Evolutionary conservation across 192 early-diverging fungal genomes (phyloP).

Genomic region (Haplosporangium gracile): DNA sequence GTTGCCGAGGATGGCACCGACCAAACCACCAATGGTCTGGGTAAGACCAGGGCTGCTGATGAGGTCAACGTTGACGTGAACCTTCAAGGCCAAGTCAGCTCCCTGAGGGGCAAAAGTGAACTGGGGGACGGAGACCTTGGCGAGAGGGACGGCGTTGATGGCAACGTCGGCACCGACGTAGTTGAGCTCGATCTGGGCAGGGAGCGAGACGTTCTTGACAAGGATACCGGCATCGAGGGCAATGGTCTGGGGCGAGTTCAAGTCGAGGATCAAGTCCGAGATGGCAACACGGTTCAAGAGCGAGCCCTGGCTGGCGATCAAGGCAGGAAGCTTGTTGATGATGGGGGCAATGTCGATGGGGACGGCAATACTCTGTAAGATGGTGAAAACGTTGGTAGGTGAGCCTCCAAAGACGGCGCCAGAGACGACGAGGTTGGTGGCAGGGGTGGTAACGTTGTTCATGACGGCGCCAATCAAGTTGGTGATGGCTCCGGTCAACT

Average conservation of each 20-base stretch:
- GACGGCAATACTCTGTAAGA: conserved; percentile 35
- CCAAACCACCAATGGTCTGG: conserved; percentile 26
- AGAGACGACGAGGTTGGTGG: conserved; percentile 34
- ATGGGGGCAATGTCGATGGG: conserved; percentile 34
- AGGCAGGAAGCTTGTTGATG: conserved; percentile 26
- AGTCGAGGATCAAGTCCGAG: conserved; percentile 22
- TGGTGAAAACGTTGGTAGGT: conserved; percentile 33
- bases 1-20: conserved; percentile 15
- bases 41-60: conserved; percentile 24
- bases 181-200: conserved; percentile 48
- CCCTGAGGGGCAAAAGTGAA: conserved; percentile 26
- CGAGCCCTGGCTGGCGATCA: conserved; percentile 14
- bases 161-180: conserved; percentile 43
- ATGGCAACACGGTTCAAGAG: conserved; percentile 26
- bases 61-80: conserved; percentile 22
- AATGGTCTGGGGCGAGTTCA: conserved; percentile 48
- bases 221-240: conserved; percentile 33
- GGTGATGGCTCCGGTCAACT: conserved; percentile 24
- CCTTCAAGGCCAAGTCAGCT: conserved; percentile 23
- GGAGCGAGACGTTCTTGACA: conserved; percentile 44
- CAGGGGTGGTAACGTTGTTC: conserved; percentile 11
- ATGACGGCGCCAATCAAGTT: conserved; percentile 16
- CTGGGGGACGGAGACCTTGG: conserved; percentile 22
- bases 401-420: conserved; percentile 40
- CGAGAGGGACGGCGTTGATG: conserved; percentile 27